Evolutionary conservation across 371 early-diverging fungal species (phyloP).

Genomic region (Quaeritorhiza haematococci): DNA sequence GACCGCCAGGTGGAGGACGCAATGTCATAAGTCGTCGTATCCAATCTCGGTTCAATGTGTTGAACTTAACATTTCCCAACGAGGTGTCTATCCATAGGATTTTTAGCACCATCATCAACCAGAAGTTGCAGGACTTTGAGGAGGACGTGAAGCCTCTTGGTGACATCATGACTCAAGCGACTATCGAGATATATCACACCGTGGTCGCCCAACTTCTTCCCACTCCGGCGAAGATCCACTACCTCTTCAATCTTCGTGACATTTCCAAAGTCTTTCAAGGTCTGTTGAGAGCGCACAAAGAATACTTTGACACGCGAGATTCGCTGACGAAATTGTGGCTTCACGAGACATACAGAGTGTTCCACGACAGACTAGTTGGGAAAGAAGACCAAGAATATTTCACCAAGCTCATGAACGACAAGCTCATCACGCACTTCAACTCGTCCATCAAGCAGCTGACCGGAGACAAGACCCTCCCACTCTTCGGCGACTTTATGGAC

Average conservation of each 20-base stretch:
- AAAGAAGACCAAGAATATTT: conserved; percentile 41
- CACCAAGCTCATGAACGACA: conserved; percentile 41
- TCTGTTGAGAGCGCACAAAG: conserved; percentile 41
- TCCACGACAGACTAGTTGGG: conserved; percentile 43
- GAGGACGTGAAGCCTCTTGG: conserved; percentile 53
- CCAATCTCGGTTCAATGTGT: conserved; percentile 43
- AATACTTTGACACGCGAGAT: conserved; percentile 50
- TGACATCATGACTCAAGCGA: conserved; percentile 44
- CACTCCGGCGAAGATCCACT: conserved; percentile 53
- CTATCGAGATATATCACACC: conserved; percentile 47
- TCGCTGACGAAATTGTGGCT: conserved; percentile 47
- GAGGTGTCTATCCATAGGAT: conserved; percentile 39
- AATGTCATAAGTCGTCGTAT: conserved; percentile 40
- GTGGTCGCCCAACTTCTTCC: conserved; percentile 43
- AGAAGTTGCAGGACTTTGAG: conserved; percentile 52
- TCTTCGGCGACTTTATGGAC: conserved; percentile 47
- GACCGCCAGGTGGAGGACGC: conserved; percentile 52
- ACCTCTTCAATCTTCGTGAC: conserved; percentile 53
- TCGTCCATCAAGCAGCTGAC: conserved; percentile 39
- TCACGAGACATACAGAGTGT: conserved; percentile 49
- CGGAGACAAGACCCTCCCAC: conserved; percentile 26
- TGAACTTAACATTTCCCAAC: conserved; percentile 49
- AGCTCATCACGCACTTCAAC: conserved; percentile 33
- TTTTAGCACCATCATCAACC: conserved; percentile 44
- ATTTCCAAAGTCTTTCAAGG: conserved; percentile 55